Conservation (phyloP, 2,329 filamentous ascomycete species). For the Sporothrix sp. region DNA sequence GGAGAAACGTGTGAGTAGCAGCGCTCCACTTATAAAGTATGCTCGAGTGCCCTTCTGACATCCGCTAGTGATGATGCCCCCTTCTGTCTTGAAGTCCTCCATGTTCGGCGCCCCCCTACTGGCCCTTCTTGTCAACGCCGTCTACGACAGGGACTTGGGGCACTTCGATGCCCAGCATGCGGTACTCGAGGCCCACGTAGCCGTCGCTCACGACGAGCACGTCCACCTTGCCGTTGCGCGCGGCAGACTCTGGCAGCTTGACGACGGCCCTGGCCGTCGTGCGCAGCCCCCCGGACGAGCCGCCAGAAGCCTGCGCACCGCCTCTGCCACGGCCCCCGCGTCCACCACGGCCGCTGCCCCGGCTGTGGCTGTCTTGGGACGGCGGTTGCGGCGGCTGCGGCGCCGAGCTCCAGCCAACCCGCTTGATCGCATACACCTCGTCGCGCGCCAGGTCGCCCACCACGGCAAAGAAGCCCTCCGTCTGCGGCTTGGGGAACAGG, state of each 20-base stretch:
- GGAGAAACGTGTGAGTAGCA: neutral
- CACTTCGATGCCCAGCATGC: slow-evolving; percentile 39
- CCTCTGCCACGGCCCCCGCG: neutral
- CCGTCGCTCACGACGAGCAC: slow-evolving; percentile 76
- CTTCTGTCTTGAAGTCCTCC: too few species aligned
- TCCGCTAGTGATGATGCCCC: too few species aligned
- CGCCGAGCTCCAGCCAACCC: slow-evolving; percentile 61
- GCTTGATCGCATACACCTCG: slow-evolving; percentile 77
- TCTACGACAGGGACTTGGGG: slow-evolving; percentile 40
- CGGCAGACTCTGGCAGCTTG: slow-evolving; percentile 44
- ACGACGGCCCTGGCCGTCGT: slow-evolving; percentile 48
- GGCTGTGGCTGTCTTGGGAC: too few species aligned
- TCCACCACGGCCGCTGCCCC: neutral
- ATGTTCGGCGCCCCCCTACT: too few species aligned
- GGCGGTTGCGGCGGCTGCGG: too few species aligned
- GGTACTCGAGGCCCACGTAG: slow-evolving; percentile 65
- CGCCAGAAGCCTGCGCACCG: neutral
- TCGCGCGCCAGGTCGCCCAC: slow-evolving; percentile 58
- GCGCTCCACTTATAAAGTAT: too few species aligned
- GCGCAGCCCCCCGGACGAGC: slow-evolving; percentile 22
- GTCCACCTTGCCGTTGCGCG: slow-evolving; percentile 53
- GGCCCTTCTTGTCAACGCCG: slow-evolving; percentile 29
- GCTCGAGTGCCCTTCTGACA: neutral
- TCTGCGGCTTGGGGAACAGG: slow-evolving; percentile 86
- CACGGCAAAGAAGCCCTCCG: slow-evolving; percentile 84